These are phyloP conservation scores for Linderniella brevidens DNA, from an alignment of 257 asterid species.

Conservation along the genomic window DNA sequence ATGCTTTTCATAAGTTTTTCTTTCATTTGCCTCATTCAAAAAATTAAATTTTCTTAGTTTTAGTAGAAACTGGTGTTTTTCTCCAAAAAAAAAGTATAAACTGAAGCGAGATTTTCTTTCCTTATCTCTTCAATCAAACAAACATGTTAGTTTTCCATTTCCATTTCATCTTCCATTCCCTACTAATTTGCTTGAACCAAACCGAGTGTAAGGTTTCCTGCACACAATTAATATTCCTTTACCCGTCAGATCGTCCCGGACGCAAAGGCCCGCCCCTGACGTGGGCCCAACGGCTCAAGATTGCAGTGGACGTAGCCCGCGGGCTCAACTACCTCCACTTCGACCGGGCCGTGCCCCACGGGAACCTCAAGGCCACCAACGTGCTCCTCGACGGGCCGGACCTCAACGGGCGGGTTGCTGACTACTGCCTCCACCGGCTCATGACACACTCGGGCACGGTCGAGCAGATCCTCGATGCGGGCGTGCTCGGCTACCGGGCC, in stretches of 20 bases:
- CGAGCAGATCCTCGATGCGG: slow-evolving; percentile 89
- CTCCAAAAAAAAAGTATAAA: too few relatives aligned
- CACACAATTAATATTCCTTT: slow-evolving; percentile 8
- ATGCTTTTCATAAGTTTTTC: too few relatives aligned
- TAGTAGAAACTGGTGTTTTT: too few relatives aligned
- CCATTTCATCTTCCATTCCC: neutral
- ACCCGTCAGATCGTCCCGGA: slow-evolving; percentile 97
- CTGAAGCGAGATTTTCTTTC: too few relatives aligned
- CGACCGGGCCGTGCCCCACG: slow-evolving; percentile 90
- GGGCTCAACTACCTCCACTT: slow-evolving; percentile 99
- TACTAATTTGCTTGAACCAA: neutral
- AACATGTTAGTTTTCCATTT: too few relatives aligned
- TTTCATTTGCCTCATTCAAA: too few relatives aligned
- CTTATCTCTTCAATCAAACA: too few relatives aligned
- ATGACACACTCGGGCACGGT: slow-evolving; percentile 89
- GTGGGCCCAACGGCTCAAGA: slow-evolving; percentile 85
- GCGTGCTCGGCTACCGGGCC: slow-evolving; percentile 88
- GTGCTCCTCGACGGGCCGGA: slow-evolving; percentile 76
- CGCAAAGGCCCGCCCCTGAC: slow-evolving; percentile 65
- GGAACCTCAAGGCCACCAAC: slow-evolving; percentile 87
- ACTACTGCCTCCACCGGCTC: slow-evolving; percentile 92
- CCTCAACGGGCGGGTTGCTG: slow-evolving; percentile 68
- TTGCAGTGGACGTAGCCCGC: slow-evolving; percentile 92
- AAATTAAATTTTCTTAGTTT: too few relatives aligned
- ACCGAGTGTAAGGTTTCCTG: neutral